phyloP scores from a whole-genome alignment of 345 rosid species.

The thale cress (Arabidopsis thaliana) region DNA sequence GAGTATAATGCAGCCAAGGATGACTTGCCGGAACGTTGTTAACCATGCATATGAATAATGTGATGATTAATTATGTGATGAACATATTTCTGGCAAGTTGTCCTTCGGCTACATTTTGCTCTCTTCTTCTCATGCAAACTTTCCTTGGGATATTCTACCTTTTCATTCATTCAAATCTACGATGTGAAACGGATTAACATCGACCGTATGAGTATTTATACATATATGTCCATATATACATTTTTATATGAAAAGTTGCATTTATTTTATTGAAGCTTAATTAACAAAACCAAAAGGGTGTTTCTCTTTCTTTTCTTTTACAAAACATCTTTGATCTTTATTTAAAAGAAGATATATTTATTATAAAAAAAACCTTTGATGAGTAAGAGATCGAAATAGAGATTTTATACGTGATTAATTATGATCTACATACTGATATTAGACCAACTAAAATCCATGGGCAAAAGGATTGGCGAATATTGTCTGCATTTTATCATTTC shows the following conservation, averaged over 20 bases:
- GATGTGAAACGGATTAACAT: not conserved
- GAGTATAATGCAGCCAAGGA: slow-evolving; percentile 70
- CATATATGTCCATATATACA: not conserved
- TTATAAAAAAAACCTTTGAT: not conserved
- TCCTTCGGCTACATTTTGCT: slow-evolving; percentile 59
- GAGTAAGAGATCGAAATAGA: no score
- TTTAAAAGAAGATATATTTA: not conserved
- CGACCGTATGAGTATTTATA: slow-evolving; percentile 8
- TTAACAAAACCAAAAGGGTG: not conserved
- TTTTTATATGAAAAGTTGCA: not conserved
- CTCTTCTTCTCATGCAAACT: slow-evolving; percentile 59
- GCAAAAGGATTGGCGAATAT: slow-evolving; percentile 1
- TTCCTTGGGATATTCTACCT: slow-evolving; percentile 20
- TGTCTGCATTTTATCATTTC: not conserved
- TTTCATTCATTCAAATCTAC: not conserved
- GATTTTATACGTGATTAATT: not conserved
- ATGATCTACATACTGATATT: not conserved
- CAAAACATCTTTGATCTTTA: not conserved
- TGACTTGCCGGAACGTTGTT: slow-evolving; percentile 55
- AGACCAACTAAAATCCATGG: slow-evolving; percentile 3
- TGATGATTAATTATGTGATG: slow-evolving; percentile 4
- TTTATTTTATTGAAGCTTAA: not conserved
- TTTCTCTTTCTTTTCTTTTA: not conserved
- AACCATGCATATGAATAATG: slow-evolving; percentile 2
- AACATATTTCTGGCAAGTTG: slow-evolving; percentile 52